These are phyloP conservation scores for Fusarium chaquense DNA, from an alignment of 2,329 filamentous ascomycete species.

Conservation along the genomic window DNA sequence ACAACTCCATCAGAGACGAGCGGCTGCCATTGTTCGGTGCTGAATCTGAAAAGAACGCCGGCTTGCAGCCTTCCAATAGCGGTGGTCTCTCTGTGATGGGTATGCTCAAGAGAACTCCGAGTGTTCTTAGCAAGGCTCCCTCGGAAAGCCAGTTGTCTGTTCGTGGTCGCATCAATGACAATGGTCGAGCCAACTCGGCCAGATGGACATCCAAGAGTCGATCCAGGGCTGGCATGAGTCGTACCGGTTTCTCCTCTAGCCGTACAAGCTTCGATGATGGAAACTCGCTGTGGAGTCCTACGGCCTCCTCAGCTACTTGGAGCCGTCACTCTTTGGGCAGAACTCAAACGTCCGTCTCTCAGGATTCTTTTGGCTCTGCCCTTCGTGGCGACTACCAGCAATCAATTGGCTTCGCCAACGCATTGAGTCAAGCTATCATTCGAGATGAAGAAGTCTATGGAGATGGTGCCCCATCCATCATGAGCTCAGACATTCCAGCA, in stretches of 20 bases:
- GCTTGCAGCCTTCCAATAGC: conserved; percentile 61
- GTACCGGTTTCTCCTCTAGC: conserved; percentile 87
- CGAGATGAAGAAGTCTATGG: conserved; percentile 80
- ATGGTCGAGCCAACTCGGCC: conserved; percentile 64
- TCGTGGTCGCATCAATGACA: conserved; percentile 77
- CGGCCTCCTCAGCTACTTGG: conserved; percentile 89
- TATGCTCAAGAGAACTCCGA: conserved; percentile 86
- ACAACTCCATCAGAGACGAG: conserved; percentile 87
- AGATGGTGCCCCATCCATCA: conserved; percentile 60
- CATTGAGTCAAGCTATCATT: conserved; percentile 95
- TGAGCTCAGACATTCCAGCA: conserved; percentile 70
- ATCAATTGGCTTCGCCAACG: conserved; percentile 97
- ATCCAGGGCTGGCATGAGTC: conserved; percentile 78
- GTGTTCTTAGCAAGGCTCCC: conserved; percentile 90
- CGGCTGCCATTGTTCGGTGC: conserved; percentile 88
- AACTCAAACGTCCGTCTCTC: conserved; percentile 90
- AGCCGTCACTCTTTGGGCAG: conserved; percentile 93
- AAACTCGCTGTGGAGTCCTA: conserved; percentile 89
- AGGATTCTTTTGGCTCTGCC: conserved; percentile 87
- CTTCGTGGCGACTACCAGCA: conserved; percentile 89
- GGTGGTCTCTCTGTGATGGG: conserved; percentile 79
- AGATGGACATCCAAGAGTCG: conserved; percentile 89
- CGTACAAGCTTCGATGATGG: conserved; percentile 94
- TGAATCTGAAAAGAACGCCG: conserved; percentile 59
- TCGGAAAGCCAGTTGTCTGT: conserved; percentile 80